These are phyloP conservation scores for Laguncularia racemosa DNA, from an alignment of 345 rosid species.

Conservation along the genomic window DNA sequence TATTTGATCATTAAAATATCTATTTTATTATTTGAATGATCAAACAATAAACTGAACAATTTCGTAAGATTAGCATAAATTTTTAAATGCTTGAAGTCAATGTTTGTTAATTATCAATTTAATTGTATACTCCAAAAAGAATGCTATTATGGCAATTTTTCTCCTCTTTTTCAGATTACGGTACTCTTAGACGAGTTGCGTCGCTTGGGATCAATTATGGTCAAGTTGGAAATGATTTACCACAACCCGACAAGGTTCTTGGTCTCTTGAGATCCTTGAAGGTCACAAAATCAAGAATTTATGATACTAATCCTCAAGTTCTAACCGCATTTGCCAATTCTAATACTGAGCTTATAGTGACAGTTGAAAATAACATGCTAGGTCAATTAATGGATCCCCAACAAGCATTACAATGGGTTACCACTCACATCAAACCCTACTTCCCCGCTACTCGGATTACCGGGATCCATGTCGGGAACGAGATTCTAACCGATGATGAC, in stretches of 20 bases:
- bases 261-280: constrained; percentile 55
- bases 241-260: constrained; percentile 57
- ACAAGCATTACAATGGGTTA: constrained; percentile 80
- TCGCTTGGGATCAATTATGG: constrained; percentile 90
- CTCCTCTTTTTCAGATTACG: neutral
- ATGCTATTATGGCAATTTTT: neutral
- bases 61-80: too few species aligned
- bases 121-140: neutral
- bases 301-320: constrained; percentile 79
- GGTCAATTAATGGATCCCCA: constrained; percentile 49
- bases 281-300: constrained; percentile 67
- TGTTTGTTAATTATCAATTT: too few species aligned
- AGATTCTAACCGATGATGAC: constrained; percentile 53
- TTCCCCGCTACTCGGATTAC: constrained; percentile 57
- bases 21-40: neutral
- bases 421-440: constrained; percentile 58
- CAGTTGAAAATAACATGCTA: constrained; percentile 70
- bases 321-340: constrained; percentile 71
- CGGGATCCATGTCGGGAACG: constrained; percentile 74
- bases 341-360: constrained; percentile 63
- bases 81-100: too few species aligned
- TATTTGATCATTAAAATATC: neutral
- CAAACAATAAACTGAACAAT: neutral
- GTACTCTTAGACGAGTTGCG: constrained; percentile 17
- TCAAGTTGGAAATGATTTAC: constrained; percentile 77